Evolutionary conservation across 116 monocot genomes (phyloP).

Genomic region (Thalassia testudinum): DNA sequence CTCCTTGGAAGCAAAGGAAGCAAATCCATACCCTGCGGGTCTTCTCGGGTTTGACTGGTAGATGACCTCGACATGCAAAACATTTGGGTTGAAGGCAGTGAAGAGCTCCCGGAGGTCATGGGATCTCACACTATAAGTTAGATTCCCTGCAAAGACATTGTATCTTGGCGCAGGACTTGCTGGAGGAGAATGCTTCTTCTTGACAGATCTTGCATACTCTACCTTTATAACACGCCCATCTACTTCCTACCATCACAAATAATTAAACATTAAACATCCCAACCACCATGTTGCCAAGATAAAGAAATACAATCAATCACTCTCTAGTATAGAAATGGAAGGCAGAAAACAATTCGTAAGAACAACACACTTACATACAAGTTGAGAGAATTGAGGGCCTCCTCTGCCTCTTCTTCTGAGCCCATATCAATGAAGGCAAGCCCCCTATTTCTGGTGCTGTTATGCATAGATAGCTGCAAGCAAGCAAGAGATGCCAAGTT

Average conservation of each 20-base stretch:
- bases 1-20: conserved; percentile 47
- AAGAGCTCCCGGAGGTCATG: conserved; percentile 58
- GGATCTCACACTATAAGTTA: conserved; percentile 40
- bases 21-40: conserved; percentile 74
- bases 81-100: conserved; percentile 14
- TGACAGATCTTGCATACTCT: conserved; percentile 30
- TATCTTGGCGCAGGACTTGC: conserved; percentile 11
- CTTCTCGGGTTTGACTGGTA: conserved; percentile 62
- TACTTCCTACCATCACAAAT: conserved; percentile 50
- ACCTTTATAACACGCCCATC: conserved; percentile 54
- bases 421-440: conserved; percentile 78
- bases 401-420: conserved; percentile 57
- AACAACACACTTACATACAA: conserved; percentile 26
- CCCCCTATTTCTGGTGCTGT: conserved; percentile 57
- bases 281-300: no score
- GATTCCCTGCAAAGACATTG: conserved; percentile 64
- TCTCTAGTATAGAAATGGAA: neutral
- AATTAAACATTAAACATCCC: no score
- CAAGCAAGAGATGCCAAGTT: neutral
- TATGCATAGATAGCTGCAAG: conserved; percentile 76
- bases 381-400: conserved; percentile 44
- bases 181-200: conserved; percentile 21
- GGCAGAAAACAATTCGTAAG: neutral
- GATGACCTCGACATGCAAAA: conserved; percentile 55
- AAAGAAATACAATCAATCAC: neutral